phyloP scores from a whole-genome alignment of 1,284 basidiomycete genomes.

The Wallemia mellicola region DNA sequence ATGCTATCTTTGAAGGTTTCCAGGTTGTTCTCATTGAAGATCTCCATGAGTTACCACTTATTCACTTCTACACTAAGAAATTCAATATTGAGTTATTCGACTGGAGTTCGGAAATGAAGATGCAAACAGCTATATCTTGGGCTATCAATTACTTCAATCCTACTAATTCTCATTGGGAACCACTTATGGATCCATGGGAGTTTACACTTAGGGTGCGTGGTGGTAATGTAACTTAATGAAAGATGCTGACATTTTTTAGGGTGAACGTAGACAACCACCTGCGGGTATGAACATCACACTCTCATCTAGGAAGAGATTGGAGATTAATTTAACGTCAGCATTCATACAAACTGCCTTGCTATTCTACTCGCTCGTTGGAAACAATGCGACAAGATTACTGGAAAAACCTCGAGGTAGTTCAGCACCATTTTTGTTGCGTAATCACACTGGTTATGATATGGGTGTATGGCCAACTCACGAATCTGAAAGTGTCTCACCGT shows the following conservation, averaged over 20 bases:
- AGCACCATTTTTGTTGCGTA: slow-evolving; percentile 76
- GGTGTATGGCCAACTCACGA: slow-evolving; percentile 32
- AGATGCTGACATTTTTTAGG: slow-evolving; percentile 9
- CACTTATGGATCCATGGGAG: slow-evolving; percentile 93
- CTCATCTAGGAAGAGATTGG: slow-evolving; percentile 51
- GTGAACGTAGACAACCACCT: slow-evolving; percentile 15
- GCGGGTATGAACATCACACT: slow-evolving; percentile 32
- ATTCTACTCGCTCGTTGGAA: slow-evolving; percentile 36
- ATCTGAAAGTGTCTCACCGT: slow-evolving; percentile 10
- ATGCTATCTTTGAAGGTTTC: slow-evolving; percentile 60
- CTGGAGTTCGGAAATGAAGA: slow-evolving; percentile 77
- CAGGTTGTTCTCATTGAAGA: slow-evolving; percentile 84
- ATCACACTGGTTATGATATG: slow-evolving; percentile 59
- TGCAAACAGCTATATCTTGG: slow-evolving; percentile 44
- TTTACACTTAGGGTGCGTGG: slow-evolving; percentile 37
- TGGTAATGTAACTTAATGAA: not conserved
- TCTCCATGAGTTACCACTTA: slow-evolving; percentile 71
- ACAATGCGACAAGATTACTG: slow-evolving; percentile 38
- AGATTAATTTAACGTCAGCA: slow-evolving; percentile 71
- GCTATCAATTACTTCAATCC: slow-evolving; percentile 91
- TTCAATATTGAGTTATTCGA: slow-evolving; percentile 63
- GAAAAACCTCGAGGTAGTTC: slow-evolving; percentile 51
- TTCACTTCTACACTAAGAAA: slow-evolving; percentile 60
- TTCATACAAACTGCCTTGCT: slow-evolving; percentile 65
- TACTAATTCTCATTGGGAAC: slow-evolving; percentile 95